Evolutionary conservation across 345 rosid genomes (phyloP).

Genomic region (Populus pruinosa): DNA sequence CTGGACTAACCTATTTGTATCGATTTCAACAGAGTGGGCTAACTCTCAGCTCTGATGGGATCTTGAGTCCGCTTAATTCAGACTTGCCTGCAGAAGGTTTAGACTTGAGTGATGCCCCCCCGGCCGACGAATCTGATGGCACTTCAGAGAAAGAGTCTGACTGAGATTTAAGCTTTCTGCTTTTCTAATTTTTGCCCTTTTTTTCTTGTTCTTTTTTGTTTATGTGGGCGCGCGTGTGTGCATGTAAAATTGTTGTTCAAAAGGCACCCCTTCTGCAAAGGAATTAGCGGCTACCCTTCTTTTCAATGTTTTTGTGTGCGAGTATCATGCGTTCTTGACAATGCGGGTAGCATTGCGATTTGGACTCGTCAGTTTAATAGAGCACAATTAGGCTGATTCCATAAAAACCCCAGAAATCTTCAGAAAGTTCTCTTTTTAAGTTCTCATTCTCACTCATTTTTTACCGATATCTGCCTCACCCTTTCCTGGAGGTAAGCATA

Average conservation of each 20-base stretch:
- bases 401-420: neutral
- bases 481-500: neutral
- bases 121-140: slow-evolving; percentile 26
- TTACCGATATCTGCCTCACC: neutral
- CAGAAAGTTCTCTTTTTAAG: neutral
- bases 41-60: slow-evolving; percentile 73
- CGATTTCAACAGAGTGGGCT: slow-evolving; percentile 61
- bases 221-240: neutral
- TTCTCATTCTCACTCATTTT: neutral
- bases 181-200: neutral
- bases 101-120: slow-evolving; percentile 54
- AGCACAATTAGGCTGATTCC: neutral
- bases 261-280: neutral
- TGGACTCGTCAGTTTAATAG: neutral
- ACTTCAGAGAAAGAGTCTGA: slow-evolving; percentile 10
- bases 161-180: neutral
- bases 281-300: neutral
- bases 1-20: neutral
- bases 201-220: neutral
- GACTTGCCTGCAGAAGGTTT: slow-evolving; percentile 80
- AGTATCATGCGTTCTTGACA: neutral
- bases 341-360: neutral
- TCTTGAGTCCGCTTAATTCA: slow-evolving; percentile 61
- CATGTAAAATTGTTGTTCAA: neutral
- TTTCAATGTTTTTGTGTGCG: neutral